Evolutionary conservation across 2,329 filamentous ascomycete genomes (phyloP).

Genomic region (Xylaria hypoxylon): DNA sequence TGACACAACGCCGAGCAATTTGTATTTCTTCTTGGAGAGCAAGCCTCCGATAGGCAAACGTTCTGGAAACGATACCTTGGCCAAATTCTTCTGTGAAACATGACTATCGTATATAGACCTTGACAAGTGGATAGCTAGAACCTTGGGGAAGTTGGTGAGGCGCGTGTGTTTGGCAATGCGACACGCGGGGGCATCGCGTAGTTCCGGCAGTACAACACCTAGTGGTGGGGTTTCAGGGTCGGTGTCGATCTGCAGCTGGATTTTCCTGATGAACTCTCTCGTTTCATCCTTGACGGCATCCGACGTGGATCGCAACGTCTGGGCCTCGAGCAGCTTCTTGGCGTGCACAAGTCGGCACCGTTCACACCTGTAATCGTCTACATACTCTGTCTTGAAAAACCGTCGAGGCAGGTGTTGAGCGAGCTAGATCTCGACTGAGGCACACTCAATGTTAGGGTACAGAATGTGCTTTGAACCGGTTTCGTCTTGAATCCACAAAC

Average conservation of each 20-base stretch:
- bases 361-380: conserved; percentile 97
- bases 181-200: conserved; percentile 79
- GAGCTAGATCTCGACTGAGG: conserved; percentile 85
- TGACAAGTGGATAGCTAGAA: conserved; percentile 91
- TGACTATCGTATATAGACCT: conserved; percentile 90
- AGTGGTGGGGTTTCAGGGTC: conserved; percentile 84
- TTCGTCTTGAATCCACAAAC: conserved; percentile 91
- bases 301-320: conserved; percentile 67
- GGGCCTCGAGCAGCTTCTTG: conserved; percentile 69
- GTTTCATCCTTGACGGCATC: conserved; percentile 64
- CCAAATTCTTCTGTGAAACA: conserved; percentile 89
- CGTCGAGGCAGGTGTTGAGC: conserved; percentile 89
- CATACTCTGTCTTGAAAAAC: conserved; percentile 93
- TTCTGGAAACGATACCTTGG: conserved; percentile 93
- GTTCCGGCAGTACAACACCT: conserved; percentile 79
- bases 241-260: conserved; percentile 77
- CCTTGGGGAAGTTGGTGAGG: conserved; percentile 87
- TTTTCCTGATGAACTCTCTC: conserved; percentile 69
- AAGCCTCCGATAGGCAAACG: conserved; percentile 84
- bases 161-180: conserved; percentile 89
- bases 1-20: conserved; percentile 86
- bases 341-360: conserved; percentile 90
- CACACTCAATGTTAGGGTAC: conserved; percentile 91
- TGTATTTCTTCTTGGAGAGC: conserved; percentile 82
- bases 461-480: conserved; percentile 85